Evolutionary conservation across 2,329 filamentous ascomycete genomes (phyloP).

Genomic region (Venturia aucupariae): DNA sequence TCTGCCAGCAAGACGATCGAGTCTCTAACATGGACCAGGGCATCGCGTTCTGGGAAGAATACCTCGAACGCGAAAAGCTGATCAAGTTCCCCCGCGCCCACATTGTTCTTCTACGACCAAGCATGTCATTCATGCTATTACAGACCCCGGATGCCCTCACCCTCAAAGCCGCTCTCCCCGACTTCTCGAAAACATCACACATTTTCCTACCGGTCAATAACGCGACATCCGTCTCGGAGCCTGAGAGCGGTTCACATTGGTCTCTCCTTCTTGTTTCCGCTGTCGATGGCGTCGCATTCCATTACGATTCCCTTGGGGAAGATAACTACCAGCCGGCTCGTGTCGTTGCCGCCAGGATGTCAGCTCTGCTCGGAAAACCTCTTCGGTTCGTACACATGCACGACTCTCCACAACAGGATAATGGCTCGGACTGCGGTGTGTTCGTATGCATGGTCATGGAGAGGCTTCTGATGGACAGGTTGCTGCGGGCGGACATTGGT

Average conservation of each 20-base stretch:
- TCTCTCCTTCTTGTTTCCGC: conserved; percentile 82
- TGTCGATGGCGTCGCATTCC: conserved; percentile 85
- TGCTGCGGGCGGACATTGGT: conserved; percentile 68
- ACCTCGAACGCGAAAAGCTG: conserved; percentile 83
- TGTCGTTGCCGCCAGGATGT: conserved; percentile 59
- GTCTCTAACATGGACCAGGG: conserved; percentile 14
- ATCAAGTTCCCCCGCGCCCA: conserved; percentile 69
- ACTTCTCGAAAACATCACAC: conserved; percentile 75
- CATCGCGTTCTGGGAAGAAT: conserved; percentile 37
- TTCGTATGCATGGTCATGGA: conserved; percentile 95
- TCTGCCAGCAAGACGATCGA: conserved; percentile 62
- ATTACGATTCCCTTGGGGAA: conserved; percentile 81
- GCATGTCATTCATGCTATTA: conserved; percentile 87
- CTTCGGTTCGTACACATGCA: conserved; percentile 72
- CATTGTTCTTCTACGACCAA: conserved; percentile 83
- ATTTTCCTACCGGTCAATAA: conserved; percentile 96
- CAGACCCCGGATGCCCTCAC: conserved; percentile 52
- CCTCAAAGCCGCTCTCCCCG: conserved; percentile 61
- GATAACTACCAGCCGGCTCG: conserved; percentile 68
- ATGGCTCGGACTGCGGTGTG: conserved; percentile 87
- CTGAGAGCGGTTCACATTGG: conserved; percentile 94
- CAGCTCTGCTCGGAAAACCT: conserved; percentile 54
- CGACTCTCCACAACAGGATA: conserved; percentile 85
- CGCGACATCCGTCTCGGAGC: conserved; percentile 60
- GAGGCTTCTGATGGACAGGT: conserved; percentile 75